Base-by-base conservation (phyloP, 225 moss, liverwort and hornwort genomes). In the Straminergon stramineum region DNA sequence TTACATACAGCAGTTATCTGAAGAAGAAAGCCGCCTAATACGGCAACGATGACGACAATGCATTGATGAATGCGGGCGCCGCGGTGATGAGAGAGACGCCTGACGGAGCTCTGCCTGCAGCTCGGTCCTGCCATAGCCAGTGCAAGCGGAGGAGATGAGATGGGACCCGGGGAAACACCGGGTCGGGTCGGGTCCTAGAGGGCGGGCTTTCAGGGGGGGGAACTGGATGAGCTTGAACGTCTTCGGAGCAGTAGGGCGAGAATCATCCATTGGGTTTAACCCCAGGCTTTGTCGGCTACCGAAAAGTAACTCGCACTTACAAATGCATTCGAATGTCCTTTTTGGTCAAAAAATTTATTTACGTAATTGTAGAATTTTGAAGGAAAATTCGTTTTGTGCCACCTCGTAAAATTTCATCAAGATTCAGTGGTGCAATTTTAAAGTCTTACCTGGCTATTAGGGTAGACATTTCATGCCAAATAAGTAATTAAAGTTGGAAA, bases 1-100 rank as follows among this genome's bases (percentile, higher is more conserved):
- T 89, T 84, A 84, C 89, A 89, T 89, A 78, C 89, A 89, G 84
- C 68, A 78, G 48, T 48, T 58, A 37, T 45, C 77, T 37, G 62
- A 62, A 85, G 79, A 62, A 89, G 81, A 52, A 73, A 89, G 89
- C 85, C 80, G 89, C 63, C 89, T 41, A 41, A 81, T 86, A 86
- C 85, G 81, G 86, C n/a, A 73, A 73, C 43, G 86, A 73, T 63
- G 89, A 71, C 55, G 81, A 89, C 63, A 81, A 63, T 39, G 73
- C 89, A 89, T 89, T 89, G 81, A 89, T 89, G 89, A 86, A 86
- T 81, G 85, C 81, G 86, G 85, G 81, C 81, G 81, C 71, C n/a
- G 81, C 41, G 85, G 89, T 32, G 80, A 85, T 85, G 89, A 81
- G 85, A 71, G 89, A 61, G 62, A 89, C 80, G 61, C 78, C 31